Percentiles rank a stretch among this genome's conserved stretches.
Evolutionary conservation across 306 rosid species (phyloP).

Genomic region (Pyrus pyrifolia): DNA sequence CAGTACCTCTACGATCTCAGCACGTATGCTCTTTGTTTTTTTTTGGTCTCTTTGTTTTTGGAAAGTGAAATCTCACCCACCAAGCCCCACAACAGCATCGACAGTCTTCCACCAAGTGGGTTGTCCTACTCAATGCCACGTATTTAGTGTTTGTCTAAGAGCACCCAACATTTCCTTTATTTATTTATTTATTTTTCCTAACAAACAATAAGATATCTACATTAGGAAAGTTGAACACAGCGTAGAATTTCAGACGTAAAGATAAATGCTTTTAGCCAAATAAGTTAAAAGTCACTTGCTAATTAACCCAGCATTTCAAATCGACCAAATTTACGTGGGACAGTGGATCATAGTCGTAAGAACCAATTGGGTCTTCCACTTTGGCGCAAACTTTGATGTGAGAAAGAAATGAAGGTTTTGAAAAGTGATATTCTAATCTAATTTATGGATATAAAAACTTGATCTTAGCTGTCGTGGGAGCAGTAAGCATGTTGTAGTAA

Average conservation of each 20-base stretch:
- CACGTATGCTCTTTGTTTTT: neutral
- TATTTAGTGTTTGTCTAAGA: neutral
- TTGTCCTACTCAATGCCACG: slow-evolving; percentile 20
- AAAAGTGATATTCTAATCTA: too few species aligned
- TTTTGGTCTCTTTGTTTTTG: neutral
- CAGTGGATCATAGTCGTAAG: neutral
- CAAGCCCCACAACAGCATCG: neutral
- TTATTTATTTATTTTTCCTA: too few species aligned
- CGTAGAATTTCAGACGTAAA: too few species aligned
- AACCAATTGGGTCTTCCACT: neutral
- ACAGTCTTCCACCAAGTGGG: neutral
- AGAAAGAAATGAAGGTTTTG: neutral
- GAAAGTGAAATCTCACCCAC: slow-evolving; percentile 2
- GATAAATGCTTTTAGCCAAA: too few species aligned
- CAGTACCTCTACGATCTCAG: too few species aligned
- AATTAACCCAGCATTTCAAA: neutral
- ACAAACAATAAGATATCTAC: too few species aligned
- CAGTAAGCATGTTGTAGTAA: too few species aligned
- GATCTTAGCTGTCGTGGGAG: too few species aligned
- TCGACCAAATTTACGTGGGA: neutral
- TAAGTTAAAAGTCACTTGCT: too few species aligned
- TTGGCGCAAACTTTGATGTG: neutral
- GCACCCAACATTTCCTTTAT: too few species aligned
- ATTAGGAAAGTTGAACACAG: too few species aligned
- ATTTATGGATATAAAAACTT: too few species aligned